A percentile compares a stretch with the other conserved stretches of the same genome.
These are phyloP conservation scores for Aspergillus heteromorphus DNA, from an alignment of 495 filamentous ascomycete species.

Conservation along the genomic window DNA sequence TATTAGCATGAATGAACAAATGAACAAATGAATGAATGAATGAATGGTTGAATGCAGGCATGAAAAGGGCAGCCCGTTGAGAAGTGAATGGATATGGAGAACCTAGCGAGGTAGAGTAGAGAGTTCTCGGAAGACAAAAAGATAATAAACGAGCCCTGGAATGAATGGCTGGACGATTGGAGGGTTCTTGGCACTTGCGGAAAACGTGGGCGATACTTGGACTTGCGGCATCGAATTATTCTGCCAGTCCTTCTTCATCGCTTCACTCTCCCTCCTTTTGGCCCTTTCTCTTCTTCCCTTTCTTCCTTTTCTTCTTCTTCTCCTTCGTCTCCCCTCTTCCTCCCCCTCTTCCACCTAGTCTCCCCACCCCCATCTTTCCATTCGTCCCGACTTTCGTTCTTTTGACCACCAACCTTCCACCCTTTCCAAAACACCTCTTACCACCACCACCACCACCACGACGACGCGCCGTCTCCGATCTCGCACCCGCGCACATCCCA, in stretches of 20 bases:
- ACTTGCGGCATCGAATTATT: constrained; percentile 5
- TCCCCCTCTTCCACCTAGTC: constrained; percentile 4
- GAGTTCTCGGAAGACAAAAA: too few relatives aligned
- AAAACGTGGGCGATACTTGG: constrained; percentile 13
- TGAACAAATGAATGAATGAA: too few relatives aligned
- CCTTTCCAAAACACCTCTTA: too few relatives aligned
- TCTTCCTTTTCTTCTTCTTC: background rate
- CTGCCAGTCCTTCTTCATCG: background rate
- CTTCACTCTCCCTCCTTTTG: background rate
- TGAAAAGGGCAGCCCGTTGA: too few relatives aligned
- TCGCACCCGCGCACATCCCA: constrained; percentile 9
- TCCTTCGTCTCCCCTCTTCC: constrained; percentile 3
- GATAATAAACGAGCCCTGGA: background rate
- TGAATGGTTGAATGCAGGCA: too few relatives aligned
- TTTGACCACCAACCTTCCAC: background rate
- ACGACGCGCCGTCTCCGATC: constrained; percentile 5
- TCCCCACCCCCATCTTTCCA: background rate
- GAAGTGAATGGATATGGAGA: too few relatives aligned
- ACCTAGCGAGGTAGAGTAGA: too few relatives aligned
- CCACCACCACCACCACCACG: background rate
- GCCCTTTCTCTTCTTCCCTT: background rate
- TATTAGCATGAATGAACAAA: too few relatives aligned
- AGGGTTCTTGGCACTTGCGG: constrained; percentile 19
- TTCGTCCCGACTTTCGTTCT: background rate
- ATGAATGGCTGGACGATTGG: background rate